A percentile compares a stretch with the other conserved stretches of the same genome.
phyloP scores from a whole-genome alignment of 208 protist genomes.

The Blastocrithidia nonstop region DNA sequence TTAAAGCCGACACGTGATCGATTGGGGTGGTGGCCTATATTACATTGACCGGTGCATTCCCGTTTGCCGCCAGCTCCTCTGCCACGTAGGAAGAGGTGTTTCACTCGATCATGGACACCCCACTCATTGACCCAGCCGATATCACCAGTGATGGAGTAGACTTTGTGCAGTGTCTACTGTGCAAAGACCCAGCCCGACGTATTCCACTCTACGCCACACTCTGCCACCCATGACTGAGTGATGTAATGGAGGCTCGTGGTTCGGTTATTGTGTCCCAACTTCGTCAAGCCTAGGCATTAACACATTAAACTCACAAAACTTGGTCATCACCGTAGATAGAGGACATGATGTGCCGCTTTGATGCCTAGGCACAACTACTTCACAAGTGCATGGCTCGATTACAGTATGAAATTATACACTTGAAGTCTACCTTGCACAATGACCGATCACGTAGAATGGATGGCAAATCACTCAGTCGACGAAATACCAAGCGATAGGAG shows the following conservation, averaged over 20 bases:
- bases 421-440: too few species aligned
- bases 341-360: constrained; percentile 49
- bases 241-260: constrained; percentile 43
- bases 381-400: constrained; percentile 62
- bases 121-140: constrained; percentile 50
- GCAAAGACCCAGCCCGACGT: constrained; percentile 82
- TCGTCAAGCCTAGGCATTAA: constrained; percentile 9
- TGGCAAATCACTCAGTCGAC: too few species aligned
- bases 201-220: constrained; percentile 74
- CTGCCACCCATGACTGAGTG: constrained; percentile 77
- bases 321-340: constrained; percentile 25
- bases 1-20: constrained; percentile 91
- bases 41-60: constrained; percentile 92
- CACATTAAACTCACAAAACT: background rate
- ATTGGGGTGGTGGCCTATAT: constrained; percentile 95
- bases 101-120: constrained; percentile 73
- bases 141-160: constrained; percentile 52
- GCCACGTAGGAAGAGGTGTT: constrained; percentile 86
- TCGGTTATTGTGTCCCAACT: constrained; percentile 58
- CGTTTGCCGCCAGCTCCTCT: constrained; percentile 85
- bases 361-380: constrained; percentile 50
- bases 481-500: constrained; percentile 9
- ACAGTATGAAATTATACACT: constrained; percentile 36
- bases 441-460: too few species aligned
- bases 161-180: constrained; percentile 73